Conservation (phyloP, 2,329 filamentous ascomycete species). For the Ceratocystis diversiconidia region DNA sequence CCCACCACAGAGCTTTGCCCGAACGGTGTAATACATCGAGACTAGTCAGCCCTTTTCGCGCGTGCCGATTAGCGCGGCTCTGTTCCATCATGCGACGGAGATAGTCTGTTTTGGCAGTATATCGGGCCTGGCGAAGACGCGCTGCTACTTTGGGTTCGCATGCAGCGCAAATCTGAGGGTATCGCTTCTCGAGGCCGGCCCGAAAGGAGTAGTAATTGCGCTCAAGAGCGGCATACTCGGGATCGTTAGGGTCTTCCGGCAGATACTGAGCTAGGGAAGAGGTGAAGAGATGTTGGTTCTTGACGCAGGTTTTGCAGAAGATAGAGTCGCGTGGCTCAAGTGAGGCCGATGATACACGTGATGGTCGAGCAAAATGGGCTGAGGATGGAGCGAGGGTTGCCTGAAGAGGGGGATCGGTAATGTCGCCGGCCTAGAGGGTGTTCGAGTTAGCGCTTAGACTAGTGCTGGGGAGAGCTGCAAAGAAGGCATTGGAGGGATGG, state of each 20-base stretch:
- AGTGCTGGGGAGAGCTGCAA: not conserved
- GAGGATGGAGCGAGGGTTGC: conserved; percentile 32
- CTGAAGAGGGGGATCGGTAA: conserved; percentile 67
- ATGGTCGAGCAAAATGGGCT: conserved; percentile 18
- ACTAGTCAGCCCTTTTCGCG: conserved; percentile 24
- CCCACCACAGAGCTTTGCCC: conserved; percentile 35
- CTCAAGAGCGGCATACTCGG: conserved; percentile 55
- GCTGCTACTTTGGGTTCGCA: conserved; percentile 64
- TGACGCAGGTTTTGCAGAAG: conserved; percentile 66
- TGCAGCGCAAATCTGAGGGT: conserved; percentile 73
- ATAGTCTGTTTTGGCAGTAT: conserved; percentile 73
- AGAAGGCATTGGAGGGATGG: not conserved
- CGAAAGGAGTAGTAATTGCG: conserved; percentile 56
- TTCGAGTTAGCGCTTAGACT: not conserved
- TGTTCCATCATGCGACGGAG: conserved; percentile 61
- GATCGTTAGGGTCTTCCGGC: conserved; percentile 47
- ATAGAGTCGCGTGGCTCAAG: conserved; percentile 23
- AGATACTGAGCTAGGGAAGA: conserved; percentile 68
- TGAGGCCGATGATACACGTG: conserved; percentile 24
- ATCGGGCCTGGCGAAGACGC: conserved; percentile 56
- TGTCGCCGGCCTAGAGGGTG: conserved; percentile 58
- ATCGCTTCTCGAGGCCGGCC: conserved; percentile 59
- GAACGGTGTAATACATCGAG: conserved; percentile 32
- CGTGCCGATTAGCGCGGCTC: conserved; percentile 31
- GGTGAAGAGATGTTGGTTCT: conserved; percentile 75